phyloP scores from a whole-genome alignment of 2,329 filamentous ascomycete genomes.

The Pseudogymnoascus sp. region DNA sequence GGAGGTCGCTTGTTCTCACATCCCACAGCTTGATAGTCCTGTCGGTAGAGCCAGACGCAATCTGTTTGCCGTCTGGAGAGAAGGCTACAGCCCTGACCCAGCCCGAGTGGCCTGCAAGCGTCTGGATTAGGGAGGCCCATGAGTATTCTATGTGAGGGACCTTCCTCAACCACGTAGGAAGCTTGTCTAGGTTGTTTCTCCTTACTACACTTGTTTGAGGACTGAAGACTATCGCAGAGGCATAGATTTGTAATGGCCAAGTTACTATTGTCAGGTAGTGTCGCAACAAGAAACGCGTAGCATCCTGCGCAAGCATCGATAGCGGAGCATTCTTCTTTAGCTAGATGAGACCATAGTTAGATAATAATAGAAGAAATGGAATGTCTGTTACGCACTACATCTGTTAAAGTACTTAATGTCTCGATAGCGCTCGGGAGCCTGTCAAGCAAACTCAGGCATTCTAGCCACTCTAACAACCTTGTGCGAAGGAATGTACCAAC shows the following conservation, averaged over 20 bases:
- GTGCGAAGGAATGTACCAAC: slow-evolving; percentile 20
- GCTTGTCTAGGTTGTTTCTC: slow-evolving; percentile 15
- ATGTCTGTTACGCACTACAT: slow-evolving; percentile 14
- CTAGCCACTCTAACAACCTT: slow-evolving; percentile 26
- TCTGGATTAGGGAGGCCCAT: slow-evolving; percentile 15
- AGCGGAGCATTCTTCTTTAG: slow-evolving; percentile 12
- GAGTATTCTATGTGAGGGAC: slow-evolving; percentile 14
- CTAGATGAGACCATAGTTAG: slow-evolving; percentile 14
- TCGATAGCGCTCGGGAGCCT: slow-evolving; percentile 18
- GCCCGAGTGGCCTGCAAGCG: slow-evolving; percentile 5
- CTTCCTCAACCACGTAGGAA: slow-evolving; percentile 14
- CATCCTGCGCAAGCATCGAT: slow-evolving; percentile 15
- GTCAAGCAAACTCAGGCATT: slow-evolving; percentile 24
- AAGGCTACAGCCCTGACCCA: slow-evolving; percentile 12
- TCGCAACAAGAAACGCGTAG: slow-evolving; percentile 18
- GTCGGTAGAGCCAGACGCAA: slow-evolving; percentile 96
- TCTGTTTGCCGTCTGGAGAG: slow-evolving; percentile 16
- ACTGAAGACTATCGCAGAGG: slow-evolving; percentile 17
- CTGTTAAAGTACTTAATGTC: slow-evolving; percentile 16
- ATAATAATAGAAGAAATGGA: slow-evolving; percentile 1
- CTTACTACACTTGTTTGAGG: slow-evolving; percentile 16
- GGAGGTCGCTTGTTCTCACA: no score
- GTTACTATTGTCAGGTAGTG: slow-evolving; percentile 16
- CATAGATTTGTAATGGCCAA: slow-evolving; percentile 20
- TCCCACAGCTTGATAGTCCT: slow-evolving; percentile 99